Base-by-base conservation (phyloP, 306 rosid genomes). In the Hylodesmum podocarpum region DNA sequence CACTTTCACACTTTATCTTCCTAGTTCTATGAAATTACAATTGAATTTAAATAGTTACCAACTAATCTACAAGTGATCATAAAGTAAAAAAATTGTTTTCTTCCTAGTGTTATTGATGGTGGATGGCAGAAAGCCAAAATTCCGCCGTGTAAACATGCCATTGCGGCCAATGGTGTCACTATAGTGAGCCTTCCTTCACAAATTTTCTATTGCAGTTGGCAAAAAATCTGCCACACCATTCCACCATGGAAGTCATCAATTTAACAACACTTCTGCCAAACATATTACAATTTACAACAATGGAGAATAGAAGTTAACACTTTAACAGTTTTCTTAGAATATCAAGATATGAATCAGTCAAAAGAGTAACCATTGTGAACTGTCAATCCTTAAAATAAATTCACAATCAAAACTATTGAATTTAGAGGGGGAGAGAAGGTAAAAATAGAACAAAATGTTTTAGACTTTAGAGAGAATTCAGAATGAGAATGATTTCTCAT, bases 281-380 rank as follows among this genome's bases (percentile, higher is more conserved):
- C n/a, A 21, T 11, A 64, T 31, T 12, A 18, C 31, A 73, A 43
- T 73, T 41, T 41, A 58, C 24, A 51, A 64, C 3, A 22, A 28
- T 7, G 41, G n/a, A 54, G 73, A 9, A 40, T 65, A 66, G 4
- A 73, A 36, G 57, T 51, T 3, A 14, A 39, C 1, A 7, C 36
- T 21, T 51, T 3, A 14, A 39, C 1, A 7, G 49, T 21, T 16
- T 10, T 69, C 36, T 44, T 33, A 29, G 63, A 78, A 58, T 37
- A 78, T 25, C 47, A 8, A 28, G 54, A 70, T 19, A 70, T 28
- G 44, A 62, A 61, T 16, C 19, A 18, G 61, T 50, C 55, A 58
- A 61, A 78, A 18, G 34, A 78, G 70, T 22, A 12, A 34, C 31
- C 27, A 76, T 37, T 16, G 24, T 37, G 18, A 65, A 79, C 37